A percentile compares a stretch with the other conserved stretches of the same genome.
Evolutionary conservation across 345 rosid species (phyloP).

Genomic region (Hibiscus tridactylites): DNA sequence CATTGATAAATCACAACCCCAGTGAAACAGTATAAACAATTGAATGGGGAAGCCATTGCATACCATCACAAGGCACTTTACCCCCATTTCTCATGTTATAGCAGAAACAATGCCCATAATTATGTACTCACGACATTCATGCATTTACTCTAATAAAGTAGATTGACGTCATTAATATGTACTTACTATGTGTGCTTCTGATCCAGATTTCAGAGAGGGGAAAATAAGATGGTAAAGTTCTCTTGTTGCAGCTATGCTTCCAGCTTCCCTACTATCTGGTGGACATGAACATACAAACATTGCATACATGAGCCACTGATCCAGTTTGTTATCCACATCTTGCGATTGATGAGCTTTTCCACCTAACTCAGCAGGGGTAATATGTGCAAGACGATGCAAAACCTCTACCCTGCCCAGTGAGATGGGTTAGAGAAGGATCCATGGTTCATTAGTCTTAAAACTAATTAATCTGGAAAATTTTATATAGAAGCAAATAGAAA

Average conservation of each 20-base stretch:
- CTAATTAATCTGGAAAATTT: neutral
- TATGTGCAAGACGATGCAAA: conserved; percentile 72
- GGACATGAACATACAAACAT: conserved; percentile 97
- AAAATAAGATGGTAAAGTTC: conserved; percentile 86
- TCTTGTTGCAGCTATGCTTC: conserved; percentile 71
- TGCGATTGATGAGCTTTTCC: conserved; percentile 87
- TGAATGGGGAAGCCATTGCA: neutral
- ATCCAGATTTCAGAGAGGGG: conserved; percentile 80
- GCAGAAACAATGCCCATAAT: neutral
- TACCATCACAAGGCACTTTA: neutral
- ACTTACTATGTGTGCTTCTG: conserved; percentile 79
- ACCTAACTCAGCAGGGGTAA: conserved; percentile 89
- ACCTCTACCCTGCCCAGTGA: conserved; percentile 61
- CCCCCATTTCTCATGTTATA: neutral
- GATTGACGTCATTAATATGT: neutral
- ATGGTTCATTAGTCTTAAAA: neutral
- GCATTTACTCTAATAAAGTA: neutral
- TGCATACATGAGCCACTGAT: conserved; percentile 97
- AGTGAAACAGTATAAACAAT: neutral
- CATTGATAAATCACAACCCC: conserved; percentile 3
- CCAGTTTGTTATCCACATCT: conserved; percentile 88
- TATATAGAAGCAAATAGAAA: neutral
- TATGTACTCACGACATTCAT: neutral
- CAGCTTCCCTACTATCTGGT: conserved; percentile 70
- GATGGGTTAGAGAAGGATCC: conserved; percentile 6